Base-by-base conservation (phyloP, 257 asterid genomes). In the Vinca minor region DNA sequence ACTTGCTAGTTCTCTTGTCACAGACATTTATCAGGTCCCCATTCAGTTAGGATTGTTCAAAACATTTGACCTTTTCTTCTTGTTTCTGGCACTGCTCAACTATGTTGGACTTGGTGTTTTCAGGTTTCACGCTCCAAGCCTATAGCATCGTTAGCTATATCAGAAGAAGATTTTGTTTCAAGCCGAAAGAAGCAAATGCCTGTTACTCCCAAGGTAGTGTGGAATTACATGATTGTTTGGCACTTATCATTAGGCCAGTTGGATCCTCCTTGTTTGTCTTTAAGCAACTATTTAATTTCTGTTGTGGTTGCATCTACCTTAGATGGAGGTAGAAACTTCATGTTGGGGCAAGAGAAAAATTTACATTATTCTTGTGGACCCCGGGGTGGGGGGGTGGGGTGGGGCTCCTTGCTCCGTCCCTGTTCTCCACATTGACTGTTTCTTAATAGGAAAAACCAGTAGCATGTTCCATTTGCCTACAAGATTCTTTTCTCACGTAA, bases 151-250 rank as follows among this genome's bases (percentile, higher is more conserved):
- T 44, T 59, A 62, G 55, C 36, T 60, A 67, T 63, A 63, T 63
- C 83, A 65, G 71, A 79, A 62, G 84, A 76, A 21, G 89, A 78
- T 36, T 56, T 35, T 34, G 45, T 63, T 12, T 46, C 67, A 74
- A 67, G 79, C 60, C 75, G 74, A 3, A 70, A 73, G 50, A 62
- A 60, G 57, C 76, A 59, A 20, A 47, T 47, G 20, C 47, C 69
- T 49, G 32, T 50, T 34, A 69, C 44, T 18, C 63, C 53, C 13
- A 68, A 73, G 77, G 74, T 61, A 58, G 42, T 29, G 14, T 11
- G 50, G 41, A 50, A 12, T 41, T 44, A 7, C 59, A 21, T 31
- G 25, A 23, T 4, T 26, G 17, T 41, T 23, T 47, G 69, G 17
- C 18, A 41, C n/a, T n/a, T n/a, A 44, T 44, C 29, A 11, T 21